phyloP scores from a whole-genome alignment of 2,329 filamentous ascomycete genomes.

The Diaporthe humulicola region DNA sequence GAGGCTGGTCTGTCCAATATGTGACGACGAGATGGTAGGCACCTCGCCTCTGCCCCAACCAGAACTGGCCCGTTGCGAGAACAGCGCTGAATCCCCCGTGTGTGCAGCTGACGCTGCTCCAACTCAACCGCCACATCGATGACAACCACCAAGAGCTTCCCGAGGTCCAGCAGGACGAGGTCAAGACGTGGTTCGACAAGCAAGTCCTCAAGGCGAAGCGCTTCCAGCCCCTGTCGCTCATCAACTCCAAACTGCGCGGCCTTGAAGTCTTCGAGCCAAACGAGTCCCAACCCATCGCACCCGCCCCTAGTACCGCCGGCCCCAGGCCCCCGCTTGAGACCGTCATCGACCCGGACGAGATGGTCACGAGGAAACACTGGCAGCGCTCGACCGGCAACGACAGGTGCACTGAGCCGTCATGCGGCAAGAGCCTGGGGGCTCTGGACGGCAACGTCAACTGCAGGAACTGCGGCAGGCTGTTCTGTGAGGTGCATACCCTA shows the following conservation, averaged over 20 bases:
- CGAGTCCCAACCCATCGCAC: conserved; percentile 66
- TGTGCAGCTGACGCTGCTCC: conserved; percentile 84
- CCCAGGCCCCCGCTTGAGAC: conserved; percentile 56
- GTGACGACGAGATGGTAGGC: conserved; percentile 93
- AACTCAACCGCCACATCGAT: conserved; percentile 89
- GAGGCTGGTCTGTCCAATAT: conserved; percentile 94
- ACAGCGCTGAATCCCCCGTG: conserved; percentile 33
- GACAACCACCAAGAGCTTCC: conserved; percentile 92
- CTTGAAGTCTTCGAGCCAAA: conserved; percentile 96
- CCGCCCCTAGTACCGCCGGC: conserved; percentile 53
- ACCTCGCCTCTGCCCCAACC: conserved; percentile 1
- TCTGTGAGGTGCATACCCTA: conserved; percentile 99
- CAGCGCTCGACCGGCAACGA: conserved; percentile 82
- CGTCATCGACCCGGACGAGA: conserved; percentile 83
- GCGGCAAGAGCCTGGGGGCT: conserved; percentile 82
- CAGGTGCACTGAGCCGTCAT: conserved; percentile 87
- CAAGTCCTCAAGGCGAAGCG: conserved; percentile 94
- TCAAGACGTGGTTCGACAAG: conserved; percentile 96
- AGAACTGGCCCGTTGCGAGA: background rate
- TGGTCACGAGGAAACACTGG: conserved; percentile 92
- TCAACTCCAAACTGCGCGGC: conserved; percentile 94
- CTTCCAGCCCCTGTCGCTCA: conserved; percentile 89
- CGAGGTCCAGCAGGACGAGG: conserved; percentile 90
- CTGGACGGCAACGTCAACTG: conserved; percentile 92
- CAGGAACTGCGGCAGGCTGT: conserved; percentile 90